Conservation (phyloP, 2,329 filamentous ascomycete species). For the Peltaster fructicola region DNA sequence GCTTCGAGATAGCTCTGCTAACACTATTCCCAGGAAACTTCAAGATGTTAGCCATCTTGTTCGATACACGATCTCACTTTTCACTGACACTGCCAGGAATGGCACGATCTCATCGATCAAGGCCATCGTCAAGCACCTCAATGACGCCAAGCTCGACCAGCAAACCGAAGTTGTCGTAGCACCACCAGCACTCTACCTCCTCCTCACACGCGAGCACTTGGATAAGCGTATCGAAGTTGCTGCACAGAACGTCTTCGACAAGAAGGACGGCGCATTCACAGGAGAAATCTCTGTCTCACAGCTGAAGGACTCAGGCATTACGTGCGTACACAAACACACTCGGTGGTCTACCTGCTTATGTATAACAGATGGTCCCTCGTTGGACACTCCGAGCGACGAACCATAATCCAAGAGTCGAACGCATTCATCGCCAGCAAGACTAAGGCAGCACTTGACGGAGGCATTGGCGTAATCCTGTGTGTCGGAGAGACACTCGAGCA, state of each 20-base stretch:
- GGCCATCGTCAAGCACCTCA: conserved; percentile 77
- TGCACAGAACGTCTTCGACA: conserved; percentile 87
- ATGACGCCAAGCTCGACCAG: conserved; percentile 63
- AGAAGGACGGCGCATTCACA: conserved; percentile 83
- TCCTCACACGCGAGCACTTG: conserved; percentile 64
- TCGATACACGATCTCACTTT: conserved; percentile 4
- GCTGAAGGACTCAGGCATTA: conserved; percentile 73
- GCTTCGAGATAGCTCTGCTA: conserved; percentile 24
- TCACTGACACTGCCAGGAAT: conserved; percentile 62
- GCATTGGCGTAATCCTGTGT: conserved; percentile 86
- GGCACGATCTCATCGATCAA: conserved; percentile 79
- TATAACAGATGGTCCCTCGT: conserved; percentile 92
- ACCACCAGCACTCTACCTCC: conserved; percentile 78
- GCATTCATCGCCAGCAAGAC: conserved; percentile 78
- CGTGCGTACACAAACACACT: no score
- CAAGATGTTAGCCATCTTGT: conserved; percentile 60
- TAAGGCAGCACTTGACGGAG: conserved; percentile 76
- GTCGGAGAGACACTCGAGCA: conserved; percentile 91
- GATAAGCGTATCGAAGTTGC: conserved; percentile 65
- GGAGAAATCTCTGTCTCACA: conserved; percentile 89
- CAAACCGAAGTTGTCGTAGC: conserved; percentile 86
- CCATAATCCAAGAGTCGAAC: conserved; percentile 74
- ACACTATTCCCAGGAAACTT: no score
- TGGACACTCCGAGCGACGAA: conserved; percentile 88
- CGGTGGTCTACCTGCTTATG: no score